Conservation (phyloP, 305 asterid species). For the Rubia tinctorum region DNA sequence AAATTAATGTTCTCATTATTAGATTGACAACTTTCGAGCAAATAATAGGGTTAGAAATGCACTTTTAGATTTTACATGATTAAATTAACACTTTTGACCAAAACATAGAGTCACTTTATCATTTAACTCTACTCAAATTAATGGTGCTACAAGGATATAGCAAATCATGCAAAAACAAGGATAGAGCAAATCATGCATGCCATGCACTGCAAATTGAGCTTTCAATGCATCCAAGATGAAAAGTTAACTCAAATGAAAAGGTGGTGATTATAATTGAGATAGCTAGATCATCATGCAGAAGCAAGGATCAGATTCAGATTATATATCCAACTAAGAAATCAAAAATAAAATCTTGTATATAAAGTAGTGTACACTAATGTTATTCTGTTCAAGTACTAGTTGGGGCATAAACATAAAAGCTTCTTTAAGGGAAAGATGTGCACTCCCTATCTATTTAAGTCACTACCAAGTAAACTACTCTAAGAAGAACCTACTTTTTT, state of each 20-base stretch:
- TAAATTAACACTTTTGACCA: no score
- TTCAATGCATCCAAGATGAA: not conserved
- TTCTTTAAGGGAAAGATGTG: slow-evolving; percentile 51
- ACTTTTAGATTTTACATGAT: no score
- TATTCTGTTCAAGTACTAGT: slow-evolving; percentile 49
- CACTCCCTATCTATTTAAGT: slow-evolving; percentile 28
- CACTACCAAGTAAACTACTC: slow-evolving; percentile 22
- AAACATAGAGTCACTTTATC: no score
- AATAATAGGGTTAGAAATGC: no score
- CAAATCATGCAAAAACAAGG: no score
- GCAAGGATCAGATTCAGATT: slow-evolving; percentile 27
- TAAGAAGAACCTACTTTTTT: slow-evolving; percentile 48
- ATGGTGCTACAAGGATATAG: no score
- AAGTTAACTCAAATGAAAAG: slow-evolving; percentile 14
- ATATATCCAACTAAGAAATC: no score
- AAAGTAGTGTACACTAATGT: slow-evolving; percentile 31
- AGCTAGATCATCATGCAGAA: slow-evolving; percentile 13
- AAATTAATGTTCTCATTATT: no score
- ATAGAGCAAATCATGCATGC: not conserved
- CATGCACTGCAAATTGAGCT: slow-evolving; percentile 12
- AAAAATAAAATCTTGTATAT: slow-evolving; percentile 25
- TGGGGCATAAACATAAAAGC: slow-evolving; percentile 60
- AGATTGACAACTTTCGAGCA: no score
- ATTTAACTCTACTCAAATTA: no score
- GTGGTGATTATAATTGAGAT: slow-evolving; percentile 18